Base-by-base conservation (phyloP, 1,284 basidiomycete species). In the Rhodotorula sp. region DNA sequence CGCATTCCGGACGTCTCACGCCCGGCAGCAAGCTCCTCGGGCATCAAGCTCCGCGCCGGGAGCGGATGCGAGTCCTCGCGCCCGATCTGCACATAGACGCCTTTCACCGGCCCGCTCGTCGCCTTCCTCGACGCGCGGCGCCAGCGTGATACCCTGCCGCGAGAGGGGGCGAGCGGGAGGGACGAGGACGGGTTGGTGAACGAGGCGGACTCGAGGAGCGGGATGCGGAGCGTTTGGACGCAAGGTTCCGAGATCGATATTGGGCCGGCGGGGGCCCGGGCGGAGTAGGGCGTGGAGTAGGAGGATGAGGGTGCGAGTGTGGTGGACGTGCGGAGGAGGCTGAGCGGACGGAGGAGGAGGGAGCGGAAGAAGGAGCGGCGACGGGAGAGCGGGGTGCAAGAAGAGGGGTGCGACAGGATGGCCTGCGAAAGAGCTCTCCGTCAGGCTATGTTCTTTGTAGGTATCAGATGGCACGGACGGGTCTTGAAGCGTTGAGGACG, bases 401-500 rank as follows among this genome's bases (percentile, higher is more conserved):
- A 10, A 23, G 60, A 61, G 25, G 52, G 57, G 27, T 34, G 44
- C 57, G 42, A 13, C 16, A 67, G 61, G 55, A 67, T 50, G 60
- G 66, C 60, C 66, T 67, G 65, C 25, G n/a, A n/a, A n/a, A n/a
- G n/a, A n/a, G n/a, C n/a, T n/a, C n/a, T n/a, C n/a, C n/a, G n/a
- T n/a, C n/a, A n/a, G n/a, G n/a, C n/a, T n/a, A n/a, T n/a, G n/a
- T n/a, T n/a, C n/a, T n/a, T n/a, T n/a, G n/a, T n/a, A n/a, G n/a
- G n/a, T n/a, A n/a, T n/a, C n/a, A n/a, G n/a, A n/a, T n/a, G 25
- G 5, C 8, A 42, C 58, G 53, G 17, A 67, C 66, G 13, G 66
- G 66, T 2, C 66, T 55, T 19, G 60, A 62, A 10, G n/a, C 66
- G 49, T 62, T 67, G 48, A 62, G 16, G 27, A 56, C 41, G n/a